Evolutionary conservation across 108 stramenopile species (phyloP).

Genomic region (Schizochytrium sp.): DNA sequence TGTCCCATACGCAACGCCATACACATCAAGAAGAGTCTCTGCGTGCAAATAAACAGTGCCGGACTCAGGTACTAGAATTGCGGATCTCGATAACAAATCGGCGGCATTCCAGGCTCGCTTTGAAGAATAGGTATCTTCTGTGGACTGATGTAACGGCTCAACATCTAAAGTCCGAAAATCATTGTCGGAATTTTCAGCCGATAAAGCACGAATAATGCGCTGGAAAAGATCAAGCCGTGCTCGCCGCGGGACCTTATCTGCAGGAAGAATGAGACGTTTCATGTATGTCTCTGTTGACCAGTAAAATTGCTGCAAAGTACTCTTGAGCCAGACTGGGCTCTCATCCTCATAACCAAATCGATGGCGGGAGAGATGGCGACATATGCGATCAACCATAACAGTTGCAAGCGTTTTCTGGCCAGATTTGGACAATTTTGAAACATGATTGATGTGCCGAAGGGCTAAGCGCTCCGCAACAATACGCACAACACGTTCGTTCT

Average conservation of each 20-base stretch:
- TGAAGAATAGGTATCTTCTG: neutral
- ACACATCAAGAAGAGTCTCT: neutral
- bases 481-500: constrained; percentile 46
- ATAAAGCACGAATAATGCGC: neutral
- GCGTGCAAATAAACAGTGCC: neutral
- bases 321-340: neutral
- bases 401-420: constrained; percentile 45
- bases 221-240: constrained; percentile 14
- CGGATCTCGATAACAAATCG: constrained; percentile 33
- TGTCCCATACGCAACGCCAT: constrained; percentile 21
- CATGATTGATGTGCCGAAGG: constrained; percentile 33
- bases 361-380: constrained; percentile 27
- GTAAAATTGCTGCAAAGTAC: neutral
- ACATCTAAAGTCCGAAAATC: neutral
- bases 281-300: neutral
- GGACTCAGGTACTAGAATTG: neutral
- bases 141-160: neutral
- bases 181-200: constrained; percentile 9
- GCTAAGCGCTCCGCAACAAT: constrained; percentile 38
- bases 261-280: constrained; percentile 35
- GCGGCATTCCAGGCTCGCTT: constrained; percentile 14
- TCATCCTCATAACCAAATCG: constrained; percentile 31
- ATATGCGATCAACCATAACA: constrained; percentile 46
- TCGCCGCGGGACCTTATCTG: neutral
- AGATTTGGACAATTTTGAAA: constrained; percentile 55